Conservation (phyloP, 2,329 filamentous ascomycete genomes). For the Trichoderma breve region DNA sequence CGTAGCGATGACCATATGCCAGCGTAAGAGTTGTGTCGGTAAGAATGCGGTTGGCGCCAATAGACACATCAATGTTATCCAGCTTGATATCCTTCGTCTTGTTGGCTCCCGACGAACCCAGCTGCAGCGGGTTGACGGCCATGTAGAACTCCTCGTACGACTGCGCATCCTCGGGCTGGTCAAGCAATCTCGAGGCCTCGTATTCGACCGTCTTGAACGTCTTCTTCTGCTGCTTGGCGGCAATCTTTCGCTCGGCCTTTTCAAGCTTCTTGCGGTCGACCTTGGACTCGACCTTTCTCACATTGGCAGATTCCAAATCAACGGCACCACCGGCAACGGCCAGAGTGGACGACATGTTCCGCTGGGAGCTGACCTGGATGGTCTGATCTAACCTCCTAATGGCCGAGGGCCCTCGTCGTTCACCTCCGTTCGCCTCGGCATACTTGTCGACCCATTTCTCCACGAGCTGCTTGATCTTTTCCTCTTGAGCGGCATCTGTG, state of each 20-base stretch:
- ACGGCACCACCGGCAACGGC: slow-evolving; percentile 81
- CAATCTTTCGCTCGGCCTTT: slow-evolving; percentile 96
- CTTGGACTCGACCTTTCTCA: slow-evolving; percentile 92
- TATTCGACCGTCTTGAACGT: slow-evolving; percentile 98
- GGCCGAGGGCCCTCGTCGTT: slow-evolving; percentile 69
- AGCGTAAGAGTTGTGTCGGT: slow-evolving; percentile 88
- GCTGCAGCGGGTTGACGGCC: slow-evolving; percentile 93
- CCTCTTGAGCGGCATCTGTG: slow-evolving; percentile 67
- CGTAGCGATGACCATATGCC: slow-evolving; percentile 89
- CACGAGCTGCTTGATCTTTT: slow-evolving; percentile 77
- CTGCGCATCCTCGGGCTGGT: slow-evolving; percentile 77
- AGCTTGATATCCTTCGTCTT: slow-evolving; percentile 99
- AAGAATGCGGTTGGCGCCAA: slow-evolving; percentile 83
- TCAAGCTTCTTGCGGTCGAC: slow-evolving; percentile 99
- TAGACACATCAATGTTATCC: slow-evolving; percentile 92
- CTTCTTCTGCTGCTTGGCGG: slow-evolving; percentile 98
- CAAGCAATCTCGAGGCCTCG: slow-evolving; percentile 85
- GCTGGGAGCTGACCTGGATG: slow-evolving; percentile 88
- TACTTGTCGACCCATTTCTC: slow-evolving; percentile 86
- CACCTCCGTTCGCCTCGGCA: slow-evolving; percentile 65
- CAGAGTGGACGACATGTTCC: slow-evolving; percentile 94
- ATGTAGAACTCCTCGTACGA: slow-evolving; percentile 99
- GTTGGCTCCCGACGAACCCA: slow-evolving; percentile 62
- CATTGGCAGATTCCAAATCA: slow-evolving; percentile 90
- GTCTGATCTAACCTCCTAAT: slow-evolving; percentile 89